Base-by-base conservation (phyloP, 371 early-diverging fungal genomes). In the Globomyces sp. region DNA sequence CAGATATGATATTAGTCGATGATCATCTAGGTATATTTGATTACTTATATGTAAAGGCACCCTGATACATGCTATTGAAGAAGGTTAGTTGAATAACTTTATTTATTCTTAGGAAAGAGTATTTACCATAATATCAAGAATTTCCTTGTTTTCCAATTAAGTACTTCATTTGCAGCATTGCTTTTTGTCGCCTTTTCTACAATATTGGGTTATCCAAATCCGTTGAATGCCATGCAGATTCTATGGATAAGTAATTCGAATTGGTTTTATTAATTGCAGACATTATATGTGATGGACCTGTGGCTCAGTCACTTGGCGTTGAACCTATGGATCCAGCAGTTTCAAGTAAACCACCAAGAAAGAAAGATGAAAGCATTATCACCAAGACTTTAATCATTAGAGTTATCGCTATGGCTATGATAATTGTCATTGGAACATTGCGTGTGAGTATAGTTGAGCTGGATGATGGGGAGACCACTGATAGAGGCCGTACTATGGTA, bases 161-260 rank as follows among this genome's bases (percentile, higher is more conserved):
- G 89, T 69, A 94, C 94, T 0, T 88, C 89, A 74, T 77, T 91
- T 5, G 87, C 93, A 39, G 92, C 94, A 1, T 78, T 96, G 62
- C 82, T 90, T 0, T 71, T 96, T 69, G 92, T 95, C 70, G 92
- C 94, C 11, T 70, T 93, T 36, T 81, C 94, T 11, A 95, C 95
- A 1, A 68, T 94, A 36, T 86, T 94, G 69, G 94, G 93, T 24
- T 74, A 92, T 34, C 81, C 85, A n/a, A 92, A 93, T 65, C 98
- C 98, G 40, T 77, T 97, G 66, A 97, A 97, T 70, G 91, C 98
- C 8, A 97, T 96, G 96, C 96, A 96, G 70, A 95, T 97, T 72
- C 80, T 97, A 57, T 97, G 95, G 95, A 96, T 97, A 65, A 82
- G 78, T 78, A 68, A 24, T 72, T 24, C 24, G 24, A 24, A 24